These are phyloP conservation scores for Hymenoscyphus salicellus DNA, from an alignment of 2,329 filamentous ascomycete species.

Conservation along the genomic window DNA sequence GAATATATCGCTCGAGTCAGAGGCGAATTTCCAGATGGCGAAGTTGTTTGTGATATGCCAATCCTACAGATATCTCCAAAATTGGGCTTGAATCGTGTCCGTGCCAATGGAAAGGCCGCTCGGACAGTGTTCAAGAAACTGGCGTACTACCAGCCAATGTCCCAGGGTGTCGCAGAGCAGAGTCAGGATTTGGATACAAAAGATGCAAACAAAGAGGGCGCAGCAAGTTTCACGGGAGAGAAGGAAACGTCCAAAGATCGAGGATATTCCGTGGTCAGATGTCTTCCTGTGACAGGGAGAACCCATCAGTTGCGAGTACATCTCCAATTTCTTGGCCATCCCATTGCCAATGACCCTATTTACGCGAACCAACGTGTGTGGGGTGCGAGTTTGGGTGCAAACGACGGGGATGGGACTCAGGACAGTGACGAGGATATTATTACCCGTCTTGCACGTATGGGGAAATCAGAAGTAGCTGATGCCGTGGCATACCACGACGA, in stretches of 20 bases:
- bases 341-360: conserved; percentile 95
- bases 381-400: conserved; percentile 71
- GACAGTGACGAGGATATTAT: conserved; percentile 89
- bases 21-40: conserved; percentile 86
- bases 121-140: conserved; percentile 76
- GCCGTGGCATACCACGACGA: conserved; percentile 92
- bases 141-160: conserved; percentile 18
- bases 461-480: conserved; percentile 87
- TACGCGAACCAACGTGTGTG: conserved; percentile 95
- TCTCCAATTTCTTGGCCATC: conserved; percentile 88
- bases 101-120: conserved; percentile 86
- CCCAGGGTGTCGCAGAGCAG: conserved; percentile 45
- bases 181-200: conserved; percentile 42
- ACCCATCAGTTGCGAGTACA: conserved; percentile 96
- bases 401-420: conserved; percentile 61
- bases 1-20: conserved; percentile 86
- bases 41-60: conserved; percentile 88
- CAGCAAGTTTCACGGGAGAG: background rate
- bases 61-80: conserved; percentile 94
- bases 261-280: conserved; percentile 93
- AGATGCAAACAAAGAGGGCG: conserved; percentile 37
- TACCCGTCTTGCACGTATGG: conserved; percentile 79
- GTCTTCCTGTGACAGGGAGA: conserved; percentile 85
- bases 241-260: conserved; percentile 43
- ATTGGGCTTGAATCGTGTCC: conserved; percentile 87